A percentile compares a stretch with the other conserved stretches of the same genome.
These are phyloP conservation scores for Saposhnikovia divaricata DNA, from an alignment of 129 eudicot species.

Conservation along the genomic window DNA sequence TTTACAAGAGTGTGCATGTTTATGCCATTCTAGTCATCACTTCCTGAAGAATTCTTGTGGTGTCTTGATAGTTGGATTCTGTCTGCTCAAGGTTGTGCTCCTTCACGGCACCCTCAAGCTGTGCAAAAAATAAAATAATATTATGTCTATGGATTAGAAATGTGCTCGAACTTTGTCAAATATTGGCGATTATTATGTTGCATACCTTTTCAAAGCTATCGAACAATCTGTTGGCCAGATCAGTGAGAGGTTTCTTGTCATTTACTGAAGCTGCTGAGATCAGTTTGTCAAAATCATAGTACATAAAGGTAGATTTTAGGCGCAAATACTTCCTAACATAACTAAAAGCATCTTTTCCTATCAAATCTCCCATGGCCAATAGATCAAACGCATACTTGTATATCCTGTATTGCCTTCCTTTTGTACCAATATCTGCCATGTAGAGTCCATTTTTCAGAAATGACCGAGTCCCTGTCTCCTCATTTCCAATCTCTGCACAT, in stretches of 20 bases:
- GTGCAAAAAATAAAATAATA: conserved; percentile 16
- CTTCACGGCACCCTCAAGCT: conserved; percentile 69
- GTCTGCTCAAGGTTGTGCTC: conserved; percentile 46
- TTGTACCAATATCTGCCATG: conserved; percentile 67
- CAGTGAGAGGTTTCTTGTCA: conserved; percentile 64
- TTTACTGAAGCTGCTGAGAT: conserved; percentile 53
- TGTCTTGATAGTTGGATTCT: conserved; percentile 43
- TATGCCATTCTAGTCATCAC: conserved; percentile 81
- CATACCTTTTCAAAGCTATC: conserved; percentile 73
- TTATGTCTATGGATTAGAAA: not conserved
- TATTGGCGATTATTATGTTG: no score
- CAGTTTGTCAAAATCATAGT: conserved; percentile 76
- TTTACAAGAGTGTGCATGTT: not conserved
- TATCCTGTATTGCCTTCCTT: conserved; percentile 53
- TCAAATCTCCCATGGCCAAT: conserved; percentile 69
- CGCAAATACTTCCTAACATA: conserved; percentile 63
- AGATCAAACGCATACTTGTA: conserved; percentile 78
- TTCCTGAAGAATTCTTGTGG: conserved; percentile 58
- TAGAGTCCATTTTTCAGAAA: conserved; percentile 63
- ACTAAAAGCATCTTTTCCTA: conserved; percentile 61
- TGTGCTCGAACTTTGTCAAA: not conserved
- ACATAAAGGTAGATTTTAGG: conserved; percentile 71
- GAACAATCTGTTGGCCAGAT: conserved; percentile 80
- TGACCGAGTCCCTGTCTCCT: conserved; percentile 74
- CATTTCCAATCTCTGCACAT: conserved; percentile 51